Evolutionary conservation across 2,329 filamentous ascomycete species (phyloP).

Genomic region (Pseudopithomyces maydicus): DNA sequence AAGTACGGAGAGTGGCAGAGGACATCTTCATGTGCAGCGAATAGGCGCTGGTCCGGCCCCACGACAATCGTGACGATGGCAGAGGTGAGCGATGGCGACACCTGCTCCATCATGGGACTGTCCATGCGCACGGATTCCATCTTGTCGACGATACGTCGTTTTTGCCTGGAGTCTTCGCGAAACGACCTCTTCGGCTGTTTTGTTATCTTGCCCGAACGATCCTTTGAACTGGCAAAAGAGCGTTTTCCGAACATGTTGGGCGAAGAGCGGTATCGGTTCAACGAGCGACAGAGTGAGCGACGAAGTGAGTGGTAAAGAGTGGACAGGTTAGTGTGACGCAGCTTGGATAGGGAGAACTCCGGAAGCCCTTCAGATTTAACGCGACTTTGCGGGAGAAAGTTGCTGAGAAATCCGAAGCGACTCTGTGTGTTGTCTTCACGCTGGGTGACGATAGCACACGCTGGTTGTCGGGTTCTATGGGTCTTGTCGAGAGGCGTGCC

Average conservation of each 20-base stretch:
- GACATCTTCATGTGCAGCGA: constrained; percentile 94
- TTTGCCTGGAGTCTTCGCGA: constrained; percentile 81
- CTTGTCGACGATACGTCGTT: constrained; percentile 79
- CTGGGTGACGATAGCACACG: constrained; percentile 43
- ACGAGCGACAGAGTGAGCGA: constrained; percentile 53
- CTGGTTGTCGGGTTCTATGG: constrained; percentile 46
- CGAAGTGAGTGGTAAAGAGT: constrained; percentile 54
- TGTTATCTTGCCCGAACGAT: constrained; percentile 86
- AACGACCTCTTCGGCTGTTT: constrained; percentile 77
- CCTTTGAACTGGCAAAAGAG: constrained; percentile 76
- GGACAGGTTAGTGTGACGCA: constrained; percentile 58
- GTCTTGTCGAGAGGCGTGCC: constrained; percentile 46
- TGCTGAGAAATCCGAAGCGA: constrained; percentile 37
- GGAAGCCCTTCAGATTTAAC: constrained; percentile 54
- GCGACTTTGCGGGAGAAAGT: constrained; percentile 42
- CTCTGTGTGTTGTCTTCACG: constrained; percentile 46
- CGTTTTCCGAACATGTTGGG: constrained; percentile 82
- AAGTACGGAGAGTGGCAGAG: constrained; percentile 87
- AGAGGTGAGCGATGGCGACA: constrained; percentile 60
- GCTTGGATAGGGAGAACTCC: constrained; percentile 58
- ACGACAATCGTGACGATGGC: constrained; percentile 88
- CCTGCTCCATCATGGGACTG: constrained; percentile 57
- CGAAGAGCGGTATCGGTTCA: constrained; percentile 48
- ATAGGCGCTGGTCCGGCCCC: constrained; percentile 82
- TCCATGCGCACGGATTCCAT: constrained; percentile 61